These are phyloP conservation scores for Akanthomyces lecanii DNA, from an alignment of 2,329 filamentous ascomycete species.

Conservation along the genomic window DNA sequence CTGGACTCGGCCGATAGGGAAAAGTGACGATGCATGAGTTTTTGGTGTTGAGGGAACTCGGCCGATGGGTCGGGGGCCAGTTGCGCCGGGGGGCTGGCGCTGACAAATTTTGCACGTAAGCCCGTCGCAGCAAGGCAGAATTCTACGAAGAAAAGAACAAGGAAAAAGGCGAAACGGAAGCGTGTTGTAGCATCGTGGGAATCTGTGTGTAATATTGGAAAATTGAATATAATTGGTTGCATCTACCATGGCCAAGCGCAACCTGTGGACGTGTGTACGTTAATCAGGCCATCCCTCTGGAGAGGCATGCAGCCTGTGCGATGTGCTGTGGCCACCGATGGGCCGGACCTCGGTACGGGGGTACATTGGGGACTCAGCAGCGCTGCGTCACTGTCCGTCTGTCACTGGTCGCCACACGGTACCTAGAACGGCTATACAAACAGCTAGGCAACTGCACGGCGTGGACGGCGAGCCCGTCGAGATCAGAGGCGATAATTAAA, in stretches of 20 bases:
- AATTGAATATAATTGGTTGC: neutral
- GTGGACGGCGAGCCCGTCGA: neutral
- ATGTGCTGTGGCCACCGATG: neutral
- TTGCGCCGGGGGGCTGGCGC: neutral
- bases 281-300: neutral
- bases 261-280: neutral
- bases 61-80: neutral
- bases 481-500: neutral
- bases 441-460: neutral
- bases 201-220: neutral
- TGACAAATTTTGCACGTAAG: neutral
- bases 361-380: neutral
- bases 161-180: neutral
- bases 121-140: neutral
- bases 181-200: no score
- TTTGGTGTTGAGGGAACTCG: slow-evolving; percentile 8
- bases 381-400: neutral
- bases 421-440: slow-evolving; percentile 5
- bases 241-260: no score
- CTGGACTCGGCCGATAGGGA: slow-evolving; percentile 8
- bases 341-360: slow-evolving; percentile 10
- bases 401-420: neutral
- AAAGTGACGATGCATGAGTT: neutral
- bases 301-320: neutral
- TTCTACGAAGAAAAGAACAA: neutral